These are phyloP conservation scores for Avena atlantica DNA, from an alignment of 176 grass and related monocot genomes.

Conservation along the genomic window DNA sequence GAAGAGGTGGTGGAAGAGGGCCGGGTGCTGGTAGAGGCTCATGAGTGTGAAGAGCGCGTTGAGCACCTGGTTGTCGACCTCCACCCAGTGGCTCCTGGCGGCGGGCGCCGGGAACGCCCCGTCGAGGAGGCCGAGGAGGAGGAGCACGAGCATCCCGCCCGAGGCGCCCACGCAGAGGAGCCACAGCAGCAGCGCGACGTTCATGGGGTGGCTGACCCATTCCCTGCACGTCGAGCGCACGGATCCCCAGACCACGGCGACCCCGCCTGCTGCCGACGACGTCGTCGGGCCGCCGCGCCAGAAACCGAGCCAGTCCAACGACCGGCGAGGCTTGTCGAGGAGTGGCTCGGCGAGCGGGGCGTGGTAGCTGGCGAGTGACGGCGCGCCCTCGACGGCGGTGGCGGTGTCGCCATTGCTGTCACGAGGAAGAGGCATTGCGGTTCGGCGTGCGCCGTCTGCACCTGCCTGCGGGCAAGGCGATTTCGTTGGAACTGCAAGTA, in stretches of 20 bases:
- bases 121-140: slow-evolving; percentile 70
- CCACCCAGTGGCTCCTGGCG: slow-evolving; percentile 61
- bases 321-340: not conserved
- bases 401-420: not conserved
- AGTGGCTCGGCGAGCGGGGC: slow-evolving; percentile 30
- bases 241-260: slow-evolving; percentile 42
- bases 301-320: slow-evolving; percentile 36
- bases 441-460: not conserved
- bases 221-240: slow-evolving; percentile 24
- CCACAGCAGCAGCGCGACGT: slow-evolving; percentile 69
- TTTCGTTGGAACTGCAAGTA: not conserved
- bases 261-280: not conserved
- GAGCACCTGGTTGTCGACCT: slow-evolving; percentile 80
- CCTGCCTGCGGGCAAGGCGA: not conserved
- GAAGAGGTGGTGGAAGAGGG: slow-evolving; percentile 61
- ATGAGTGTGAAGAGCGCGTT: slow-evolving; percentile 91
- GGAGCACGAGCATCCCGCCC: slow-evolving; percentile 60
- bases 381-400: not conserved
- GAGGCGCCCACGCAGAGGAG: slow-evolving; percentile 64
- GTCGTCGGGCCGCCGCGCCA: slow-evolving; percentile 14
- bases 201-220: slow-evolving; percentile 73
- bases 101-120: slow-evolving; percentile 46
- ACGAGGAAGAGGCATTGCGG: slow-evolving; percentile 19
- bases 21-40: slow-evolving; percentile 82
- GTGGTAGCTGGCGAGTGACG: slow-evolving; percentile 26